Percentiles rank a stretch among this genome's conserved stretches.
Evolutionary conservation across 441 rosid genomes (phyloP).

Genomic region (Dalechampia spathulata): DNA sequence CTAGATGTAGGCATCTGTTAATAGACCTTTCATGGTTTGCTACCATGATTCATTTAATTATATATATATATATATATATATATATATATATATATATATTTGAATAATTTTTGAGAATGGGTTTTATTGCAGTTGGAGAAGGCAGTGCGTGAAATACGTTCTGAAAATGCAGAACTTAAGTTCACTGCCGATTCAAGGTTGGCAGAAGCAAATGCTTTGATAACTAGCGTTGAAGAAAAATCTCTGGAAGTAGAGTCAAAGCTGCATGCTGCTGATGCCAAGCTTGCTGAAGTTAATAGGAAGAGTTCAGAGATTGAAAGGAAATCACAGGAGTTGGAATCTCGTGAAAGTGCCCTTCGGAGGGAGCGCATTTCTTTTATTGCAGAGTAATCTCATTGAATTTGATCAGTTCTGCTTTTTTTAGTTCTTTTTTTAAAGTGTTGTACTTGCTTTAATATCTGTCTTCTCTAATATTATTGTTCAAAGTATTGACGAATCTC

Average conservation of each 20-base stretch:
- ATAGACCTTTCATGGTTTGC: neutral
- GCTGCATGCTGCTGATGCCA: conserved; percentile 79
- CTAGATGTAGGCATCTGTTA: neutral
- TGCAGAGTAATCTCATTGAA: conserved; percentile 54
- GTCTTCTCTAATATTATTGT: neutral
- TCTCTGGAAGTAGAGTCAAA: conserved; percentile 83
- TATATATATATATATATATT: neutral
- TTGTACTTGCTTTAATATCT: neutral
- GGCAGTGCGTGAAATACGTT: conserved; percentile 73
- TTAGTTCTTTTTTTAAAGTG: neutral
- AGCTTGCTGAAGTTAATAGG: conserved; percentile 87
- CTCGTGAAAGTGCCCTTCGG: conserved; percentile 57
- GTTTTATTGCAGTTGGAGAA: conserved; percentile 64
- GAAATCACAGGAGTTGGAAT: conserved; percentile 73
- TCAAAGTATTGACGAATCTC: conserved; percentile 6
- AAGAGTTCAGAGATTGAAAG: conserved; percentile 77
- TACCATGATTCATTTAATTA: neutral
- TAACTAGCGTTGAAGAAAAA: conserved; percentile 65
- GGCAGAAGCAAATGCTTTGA: conserved; percentile 85
- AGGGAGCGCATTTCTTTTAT: conserved; percentile 71
- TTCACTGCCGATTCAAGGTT: conserved; percentile 85
- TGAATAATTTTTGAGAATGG: conserved; percentile 9
- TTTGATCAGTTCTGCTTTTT: conserved; percentile 5
- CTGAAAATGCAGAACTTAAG: conserved; percentile 84
- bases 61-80: too few species aligned